Percentiles rank a stretch among this genome's conserved stretches.
Evolutionary conservation across 164 flowering plant genomes (phyloP).

Genomic region (Euptelea pleiosperma): DNA sequence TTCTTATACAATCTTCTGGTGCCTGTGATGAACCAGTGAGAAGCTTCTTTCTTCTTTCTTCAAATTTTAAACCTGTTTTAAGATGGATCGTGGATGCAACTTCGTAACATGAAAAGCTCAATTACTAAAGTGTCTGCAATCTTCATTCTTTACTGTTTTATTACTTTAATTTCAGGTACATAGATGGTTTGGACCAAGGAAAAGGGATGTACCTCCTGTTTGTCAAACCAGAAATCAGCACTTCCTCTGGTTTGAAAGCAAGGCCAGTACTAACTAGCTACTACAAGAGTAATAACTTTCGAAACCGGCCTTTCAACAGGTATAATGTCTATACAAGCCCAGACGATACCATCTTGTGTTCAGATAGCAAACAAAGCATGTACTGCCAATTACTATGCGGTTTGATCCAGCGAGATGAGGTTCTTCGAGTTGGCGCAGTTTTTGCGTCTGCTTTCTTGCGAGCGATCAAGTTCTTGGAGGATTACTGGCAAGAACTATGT

Average conservation of each 20-base stretch:
- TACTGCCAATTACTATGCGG: slow-evolving; percentile 80
- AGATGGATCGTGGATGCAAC: too few species aligned
- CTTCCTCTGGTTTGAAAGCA: slow-evolving; percentile 40
- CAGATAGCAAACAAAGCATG: slow-evolving; percentile 70
- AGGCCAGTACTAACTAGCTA: slow-evolving; percentile 44
- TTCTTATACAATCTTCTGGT: slow-evolving; percentile 45
- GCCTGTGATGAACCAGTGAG: slow-evolving; percentile 55
- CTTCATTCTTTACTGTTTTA: too few species aligned
- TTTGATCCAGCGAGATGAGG: slow-evolving; percentile 43
- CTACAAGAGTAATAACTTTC: slow-evolving; percentile 41
- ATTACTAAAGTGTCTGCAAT: too few species aligned
- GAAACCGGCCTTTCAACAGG: slow-evolving; percentile 34
- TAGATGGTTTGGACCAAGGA: slow-evolving; percentile 57
- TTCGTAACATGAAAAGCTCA: too few species aligned
- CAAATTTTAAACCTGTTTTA: too few species aligned
- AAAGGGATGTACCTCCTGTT: slow-evolving; percentile 62
- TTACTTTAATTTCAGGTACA: slow-evolving; percentile 34
- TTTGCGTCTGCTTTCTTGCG: slow-evolving; percentile 76
- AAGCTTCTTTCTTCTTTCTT: not conserved
- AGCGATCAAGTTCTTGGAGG: slow-evolving; percentile 62
- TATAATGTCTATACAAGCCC: slow-evolving; percentile 40
- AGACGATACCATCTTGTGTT: slow-evolving; percentile 51
- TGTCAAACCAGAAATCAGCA: slow-evolving; percentile 36
- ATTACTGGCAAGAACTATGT: slow-evolving; percentile 49
- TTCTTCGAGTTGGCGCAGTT: slow-evolving; percentile 73